phyloP scores from a whole-genome alignment of 2,329 filamentous ascomycete species.

The Periconia macrospinosa region DNA sequence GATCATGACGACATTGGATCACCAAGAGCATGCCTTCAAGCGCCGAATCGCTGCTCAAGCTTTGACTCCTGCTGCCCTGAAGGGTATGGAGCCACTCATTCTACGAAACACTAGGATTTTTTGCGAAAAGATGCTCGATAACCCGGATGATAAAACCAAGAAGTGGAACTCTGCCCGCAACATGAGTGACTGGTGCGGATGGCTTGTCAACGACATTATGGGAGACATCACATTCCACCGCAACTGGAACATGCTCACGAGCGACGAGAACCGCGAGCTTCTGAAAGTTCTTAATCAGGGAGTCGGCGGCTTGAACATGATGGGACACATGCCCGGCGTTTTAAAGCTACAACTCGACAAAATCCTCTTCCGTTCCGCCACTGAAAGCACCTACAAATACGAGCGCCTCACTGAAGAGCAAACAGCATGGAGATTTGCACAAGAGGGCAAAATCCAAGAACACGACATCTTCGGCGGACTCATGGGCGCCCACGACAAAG shows the following conservation, averaged over 20 bases:
- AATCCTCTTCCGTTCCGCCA: too few relatives aligned
- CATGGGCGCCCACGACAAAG: slow-evolving; percentile 42
- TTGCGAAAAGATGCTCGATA: neutral
- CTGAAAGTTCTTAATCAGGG: neutral
- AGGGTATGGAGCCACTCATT: neutral
- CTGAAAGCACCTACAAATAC: too few relatives aligned
- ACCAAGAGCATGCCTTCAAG: slow-evolving; percentile 30
- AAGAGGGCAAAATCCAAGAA: slow-evolving; percentile 5
- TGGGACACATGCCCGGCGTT: neutral
- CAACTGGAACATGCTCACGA: neutral
- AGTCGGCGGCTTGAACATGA: neutral
- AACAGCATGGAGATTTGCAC: slow-evolving; percentile 6
- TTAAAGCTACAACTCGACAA: neutral
- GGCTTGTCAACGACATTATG: slow-evolving; percentile 49
- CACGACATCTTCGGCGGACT: slow-evolving; percentile 46
- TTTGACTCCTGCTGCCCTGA: neutral
- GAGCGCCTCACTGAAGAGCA: neutral
- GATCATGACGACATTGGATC: slow-evolving; percentile 39
- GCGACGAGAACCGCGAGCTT: neutral
- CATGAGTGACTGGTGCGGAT: slow-evolving; percentile 40
- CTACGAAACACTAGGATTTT: neutral
- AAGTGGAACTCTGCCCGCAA: slow-evolving; percentile 25
- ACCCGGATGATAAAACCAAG: slow-evolving; percentile 18
- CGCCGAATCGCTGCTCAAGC: slow-evolving; percentile 26
- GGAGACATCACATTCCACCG: slow-evolving; percentile 36